phyloP scores from a whole-genome alignment of 2,329 filamentous ascomycete species.

The Fusarium avenaceum region DNA sequence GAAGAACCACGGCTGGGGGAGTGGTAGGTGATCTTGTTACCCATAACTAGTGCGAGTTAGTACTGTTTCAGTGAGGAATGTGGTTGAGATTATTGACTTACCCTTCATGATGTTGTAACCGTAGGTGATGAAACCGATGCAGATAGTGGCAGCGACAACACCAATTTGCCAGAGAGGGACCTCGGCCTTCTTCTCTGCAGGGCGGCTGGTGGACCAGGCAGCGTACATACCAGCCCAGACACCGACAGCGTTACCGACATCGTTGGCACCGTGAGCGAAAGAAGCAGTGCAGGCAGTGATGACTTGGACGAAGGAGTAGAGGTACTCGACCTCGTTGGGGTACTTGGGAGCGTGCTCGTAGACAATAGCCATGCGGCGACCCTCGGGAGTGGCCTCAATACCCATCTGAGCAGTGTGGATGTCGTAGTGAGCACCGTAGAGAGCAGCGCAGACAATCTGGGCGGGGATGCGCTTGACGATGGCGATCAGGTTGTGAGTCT shows the following conservation, averaged over 20 bases:
- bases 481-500: constrained; percentile 76
- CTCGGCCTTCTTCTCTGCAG: constrained; percentile 71
- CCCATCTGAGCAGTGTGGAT: constrained; percentile 83
- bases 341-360: constrained; percentile 76
- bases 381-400: constrained; percentile 78
- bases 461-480: constrained; percentile 77
- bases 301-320: constrained; percentile 76
- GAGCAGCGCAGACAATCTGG: constrained; percentile 69
- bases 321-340: constrained; percentile 78
- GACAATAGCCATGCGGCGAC: constrained; percentile 70
- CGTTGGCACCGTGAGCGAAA: constrained; percentile 83
- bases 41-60: constrained; percentile 72
- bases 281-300: constrained; percentile 79
- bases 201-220: constrained; percentile 74
- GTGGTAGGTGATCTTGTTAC: constrained; percentile 83
- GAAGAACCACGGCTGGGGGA: constrained; percentile 70
- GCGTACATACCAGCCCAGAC: constrained; percentile 79
- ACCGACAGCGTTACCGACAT: constrained; percentile 79
- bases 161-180: constrained; percentile 84
- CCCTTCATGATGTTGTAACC: constrained; percentile 89
- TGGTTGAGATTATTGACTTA: constrained; percentile 53
- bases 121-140: constrained; percentile 77
- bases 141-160: constrained; percentile 74
- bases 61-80: not conserved
- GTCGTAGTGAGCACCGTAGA: constrained; percentile 86